A percentile compares a stretch with the other conserved stretches of the same genome.
Evolutionary conservation across 768 basidiomycete genomes (phyloP).

Genomic region (Psilocybe cyanescens): DNA sequence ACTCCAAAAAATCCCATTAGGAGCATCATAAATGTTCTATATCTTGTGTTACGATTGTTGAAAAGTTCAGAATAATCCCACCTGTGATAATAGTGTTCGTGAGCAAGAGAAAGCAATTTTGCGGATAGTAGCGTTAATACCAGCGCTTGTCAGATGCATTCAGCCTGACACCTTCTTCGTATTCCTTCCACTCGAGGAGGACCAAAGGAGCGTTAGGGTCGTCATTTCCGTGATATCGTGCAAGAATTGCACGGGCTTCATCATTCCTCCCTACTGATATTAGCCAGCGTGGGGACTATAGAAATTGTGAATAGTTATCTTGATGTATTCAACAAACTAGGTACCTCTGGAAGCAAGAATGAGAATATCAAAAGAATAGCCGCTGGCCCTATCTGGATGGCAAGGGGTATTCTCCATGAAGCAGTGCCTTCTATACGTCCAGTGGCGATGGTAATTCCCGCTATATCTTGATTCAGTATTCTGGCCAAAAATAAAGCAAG

Average conservation of each 20-base stretch:
- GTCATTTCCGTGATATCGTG: constrained; percentile 56
- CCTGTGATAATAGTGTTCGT: constrained; percentile 24
- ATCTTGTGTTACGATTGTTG: constrained; percentile 48
- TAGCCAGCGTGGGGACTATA: constrained; percentile 57
- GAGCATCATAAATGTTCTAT: constrained; percentile 50
- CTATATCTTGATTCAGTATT: constrained; percentile 19
- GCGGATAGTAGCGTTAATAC: constrained; percentile 30
- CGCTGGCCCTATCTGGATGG: constrained; percentile 54
- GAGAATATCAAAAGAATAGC: constrained; percentile 36
- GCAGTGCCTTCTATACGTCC: constrained; percentile 35
- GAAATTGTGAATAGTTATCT: too few relatives aligned
- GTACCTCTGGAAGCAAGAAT: constrained; percentile 42
- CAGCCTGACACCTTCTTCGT: constrained; percentile 49
- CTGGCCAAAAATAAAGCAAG: background rate
- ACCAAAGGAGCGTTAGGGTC: constrained; percentile 54
- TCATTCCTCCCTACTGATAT: constrained; percentile 51
- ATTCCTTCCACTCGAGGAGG: constrained; percentile 53
- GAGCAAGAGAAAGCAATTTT: background rate
- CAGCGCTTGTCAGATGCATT: constrained; percentile 62
- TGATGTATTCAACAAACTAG: background rate
- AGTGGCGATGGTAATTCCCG: constrained; percentile 48
- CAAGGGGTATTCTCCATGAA: constrained; percentile 56
- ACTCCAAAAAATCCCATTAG: constrained; percentile 59
- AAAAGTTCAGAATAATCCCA: constrained; percentile 57
- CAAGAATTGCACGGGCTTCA: constrained; percentile 50